These are phyloP conservation scores for Magnusiomyces sp. DNA, from an alignment of 1,139 yeast species.

Conservation along the genomic window DNA sequence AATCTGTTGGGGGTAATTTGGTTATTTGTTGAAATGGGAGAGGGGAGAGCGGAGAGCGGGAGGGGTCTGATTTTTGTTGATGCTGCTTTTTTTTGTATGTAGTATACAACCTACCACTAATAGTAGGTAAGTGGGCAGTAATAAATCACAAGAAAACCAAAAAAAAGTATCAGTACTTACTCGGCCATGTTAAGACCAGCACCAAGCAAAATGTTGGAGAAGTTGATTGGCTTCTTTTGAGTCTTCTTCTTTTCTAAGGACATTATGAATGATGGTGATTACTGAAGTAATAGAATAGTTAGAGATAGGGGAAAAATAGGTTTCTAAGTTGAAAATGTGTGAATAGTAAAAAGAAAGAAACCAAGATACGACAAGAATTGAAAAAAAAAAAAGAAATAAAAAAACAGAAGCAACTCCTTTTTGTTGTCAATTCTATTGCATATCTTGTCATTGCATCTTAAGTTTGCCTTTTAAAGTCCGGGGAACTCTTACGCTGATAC, in stretches of 20 bases:
- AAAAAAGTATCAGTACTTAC: constrained; percentile 9
- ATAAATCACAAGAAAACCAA: neutral
- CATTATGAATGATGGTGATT: neutral
- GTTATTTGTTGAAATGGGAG: too few species aligned
- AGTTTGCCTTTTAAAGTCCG: too few species aligned
- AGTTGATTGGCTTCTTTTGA: constrained; percentile 79
- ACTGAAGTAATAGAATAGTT: neutral
- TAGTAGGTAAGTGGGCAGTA: neutral
- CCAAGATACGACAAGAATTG: neutral
- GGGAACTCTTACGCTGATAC: too few species aligned
- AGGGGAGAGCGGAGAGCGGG: too few species aligned
- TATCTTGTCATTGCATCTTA: too few species aligned
- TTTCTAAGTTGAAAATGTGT: neutral
- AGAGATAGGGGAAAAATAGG: neutral
- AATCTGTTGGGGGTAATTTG: too few species aligned
- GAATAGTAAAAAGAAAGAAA: neutral
- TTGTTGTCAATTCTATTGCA: too few species aligned
- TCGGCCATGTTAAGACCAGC: constrained; percentile 91
- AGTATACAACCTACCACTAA: constrained; percentile 11
- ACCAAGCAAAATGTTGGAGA: constrained; percentile 84
- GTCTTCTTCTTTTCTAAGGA: constrained; percentile 19
- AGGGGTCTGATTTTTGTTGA: too few species aligned
- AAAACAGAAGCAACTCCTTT: neutral
- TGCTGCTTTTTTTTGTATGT: too few species aligned
- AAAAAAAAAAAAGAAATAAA: neutral